Base-by-base conservation (phyloP, 2,329 filamentous ascomycete species). In the Cercospora sp. region DNA sequence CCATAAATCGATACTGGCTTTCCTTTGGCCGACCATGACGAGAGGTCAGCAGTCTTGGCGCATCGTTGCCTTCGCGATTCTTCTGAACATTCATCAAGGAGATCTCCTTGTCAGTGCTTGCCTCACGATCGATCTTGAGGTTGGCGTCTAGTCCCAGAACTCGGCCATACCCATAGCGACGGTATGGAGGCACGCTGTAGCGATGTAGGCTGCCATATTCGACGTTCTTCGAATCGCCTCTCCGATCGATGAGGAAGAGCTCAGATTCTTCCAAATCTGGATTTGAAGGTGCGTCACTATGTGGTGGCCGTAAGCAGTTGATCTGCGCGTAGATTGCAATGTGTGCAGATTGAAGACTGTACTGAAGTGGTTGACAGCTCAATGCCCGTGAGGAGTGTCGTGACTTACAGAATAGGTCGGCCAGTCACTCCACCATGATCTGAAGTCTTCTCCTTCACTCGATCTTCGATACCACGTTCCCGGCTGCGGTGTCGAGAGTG, bases 151-250 rank as follows among this genome's bases (percentile, higher is more conserved):
- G 82, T 0, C 94, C 94, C 12, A 98, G 78, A 1, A 97, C 82
- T 66, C 84, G 85, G 2, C 93, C 93, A 65, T 83, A 82, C 13
- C 93, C 91, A 69, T 82, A 82, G 5, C 92, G 89, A 69, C 85
- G 85, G 76, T 96, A 97, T 2, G 80, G 74, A 0, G 93, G 93
- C 10, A 96, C 81, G 64, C 85, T 86, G 71, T 91, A 91, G 40
- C 87, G 87, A 76, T 97, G 89, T 45, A 91, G 84, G 30, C 87
- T 86, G 1, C 91, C 92, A 77, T 94, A 97, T 28, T 86, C 85
- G 55, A 90, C 79, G 71, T 95, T 93, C 59, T 93, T 85, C 4
- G 85, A 82, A 74, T 98, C 94, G 0, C 94, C 94, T 75, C 88
- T 89, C 51, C 83, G 87, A 79, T 98, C 94, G 62, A 91, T 75